These are phyloP conservation scores for Vanrija sp. DNA, from an alignment of 1,284 basidiomycete genomes.

Conservation along the genomic window DNA sequence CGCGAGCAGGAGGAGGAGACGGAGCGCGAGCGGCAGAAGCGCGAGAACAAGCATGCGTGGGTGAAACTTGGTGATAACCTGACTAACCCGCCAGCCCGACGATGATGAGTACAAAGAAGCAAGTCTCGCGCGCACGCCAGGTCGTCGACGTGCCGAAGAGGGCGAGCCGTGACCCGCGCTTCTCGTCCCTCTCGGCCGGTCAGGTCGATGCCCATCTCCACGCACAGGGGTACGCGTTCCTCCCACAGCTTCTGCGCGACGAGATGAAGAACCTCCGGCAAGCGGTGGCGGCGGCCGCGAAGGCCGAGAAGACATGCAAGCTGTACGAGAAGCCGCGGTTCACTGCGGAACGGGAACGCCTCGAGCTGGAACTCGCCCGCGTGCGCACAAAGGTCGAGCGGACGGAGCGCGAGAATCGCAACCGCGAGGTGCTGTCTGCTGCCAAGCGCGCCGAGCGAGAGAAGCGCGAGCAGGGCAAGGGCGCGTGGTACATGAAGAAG, in stretches of 20 bases:
- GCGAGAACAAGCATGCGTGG: slow-evolving; percentile 83
- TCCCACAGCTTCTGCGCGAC: slow-evolving; percentile 62
- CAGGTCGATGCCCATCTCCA: slow-evolving; percentile 67
- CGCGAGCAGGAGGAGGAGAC: slow-evolving; percentile 24
- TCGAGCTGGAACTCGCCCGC: slow-evolving; percentile 75
- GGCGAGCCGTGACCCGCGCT: slow-evolving; percentile 83
- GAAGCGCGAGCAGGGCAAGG: slow-evolving; percentile 72
- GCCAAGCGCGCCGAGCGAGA: slow-evolving; percentile 66
- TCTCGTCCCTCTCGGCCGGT: slow-evolving; percentile 69
- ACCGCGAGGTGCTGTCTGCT: slow-evolving; percentile 61
- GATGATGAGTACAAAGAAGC: slow-evolving; percentile 79
- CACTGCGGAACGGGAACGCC: slow-evolving; percentile 65
- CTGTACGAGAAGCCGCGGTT: slow-evolving; percentile 61
- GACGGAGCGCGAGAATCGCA: slow-evolving; percentile 65
- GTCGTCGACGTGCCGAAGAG: slow-evolving; percentile 67
- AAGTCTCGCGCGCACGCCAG: slow-evolving; percentile 71
- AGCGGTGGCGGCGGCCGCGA: slow-evolving; percentile 64
- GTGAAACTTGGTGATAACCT: no score
- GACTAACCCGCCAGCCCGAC: slow-evolving; percentile 58
- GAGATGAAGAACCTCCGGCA: slow-evolving; percentile 68
- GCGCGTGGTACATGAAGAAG: slow-evolving; percentile 81
- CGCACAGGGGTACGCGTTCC: slow-evolving; percentile 71
- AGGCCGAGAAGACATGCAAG: slow-evolving; percentile 64
- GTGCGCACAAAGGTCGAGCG: slow-evolving; percentile 74
- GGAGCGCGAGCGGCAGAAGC: slow-evolving; percentile 56